Evolutionary conservation across 306 rosid genomes (phyloP), one percentile per base, ranked within the genome.

Genomic region (Malus orientalis): DNA sequence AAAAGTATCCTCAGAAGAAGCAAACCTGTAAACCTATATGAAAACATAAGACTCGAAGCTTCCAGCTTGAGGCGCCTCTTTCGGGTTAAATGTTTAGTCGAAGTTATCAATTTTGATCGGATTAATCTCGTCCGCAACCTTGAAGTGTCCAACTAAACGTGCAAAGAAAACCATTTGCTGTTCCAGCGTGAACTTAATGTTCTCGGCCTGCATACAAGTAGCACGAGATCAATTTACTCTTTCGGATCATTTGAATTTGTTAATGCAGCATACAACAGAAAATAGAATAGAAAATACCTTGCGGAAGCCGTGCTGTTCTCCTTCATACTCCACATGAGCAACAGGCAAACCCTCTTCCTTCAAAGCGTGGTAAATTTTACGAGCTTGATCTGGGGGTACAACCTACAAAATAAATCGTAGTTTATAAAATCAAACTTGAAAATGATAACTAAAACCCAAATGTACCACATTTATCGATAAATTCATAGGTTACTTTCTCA

Each of bases 141-240:
- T 38, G 74, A 95, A 95, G 81, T 59, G 77, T 57, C 99, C 99
- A 67, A 95, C 89, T 73, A 88, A 58, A 45, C 97, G 86, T 29
- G 97, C 99, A 64, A 92, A 95, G 96, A 95, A 95, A 69, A 95
- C 93, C 99, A 95, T 95, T 95, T 89, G 91, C 71, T 92, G 99
- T 83, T 95, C 99, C 44, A 92, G 84, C 44, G 99, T 95, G 84
- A 86, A 91, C 89, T 88, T 91, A 8, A 92, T 95, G 88, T 91
- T 95, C 84, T 92, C 97, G 55, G 97, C 99, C 97, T 95, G 94
- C 67, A 79, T 67, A 66, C 45, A 11, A 66, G 55, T 15, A 38
- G 22, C 10, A 45, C 20, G 45, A 38, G 63, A 75, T 84, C 74
- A 81, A 27, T n/a, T 73, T 38, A 66, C 59, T 44, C 29, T 69